Percentiles rank a stretch among this genome's conserved stretches.
phyloP scores from a whole-genome alignment of 345 rosid genomes.

The Trapa bicornis region DNA sequence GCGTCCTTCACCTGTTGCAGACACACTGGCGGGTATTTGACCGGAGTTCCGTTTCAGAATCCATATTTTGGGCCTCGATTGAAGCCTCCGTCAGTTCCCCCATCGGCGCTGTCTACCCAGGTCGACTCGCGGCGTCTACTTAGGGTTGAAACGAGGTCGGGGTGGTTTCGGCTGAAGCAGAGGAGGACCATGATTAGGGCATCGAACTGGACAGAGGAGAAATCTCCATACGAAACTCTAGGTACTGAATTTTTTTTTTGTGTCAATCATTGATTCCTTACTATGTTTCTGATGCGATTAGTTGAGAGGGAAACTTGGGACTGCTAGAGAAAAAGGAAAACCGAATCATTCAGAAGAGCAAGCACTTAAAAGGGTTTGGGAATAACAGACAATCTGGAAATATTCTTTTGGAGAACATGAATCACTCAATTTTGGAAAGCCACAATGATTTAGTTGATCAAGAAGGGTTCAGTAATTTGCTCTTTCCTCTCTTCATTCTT shows the following conservation, averaged over 20 bases:
- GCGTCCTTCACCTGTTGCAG: constrained; percentile 43
- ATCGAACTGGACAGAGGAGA: constrained; percentile 55
- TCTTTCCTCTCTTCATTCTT: background rate
- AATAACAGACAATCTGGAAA: background rate
- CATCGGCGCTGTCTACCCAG: constrained; percentile 26
- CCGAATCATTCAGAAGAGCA: background rate
- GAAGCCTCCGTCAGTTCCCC: constrained; percentile 22
- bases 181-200: constrained; percentile 52
- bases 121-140: constrained; percentile 27
- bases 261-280: background rate
- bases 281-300: background rate
- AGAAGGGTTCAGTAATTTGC: background rate
- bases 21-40: constrained; percentile 27
- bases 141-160: constrained; percentile 11
- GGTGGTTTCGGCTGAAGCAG: constrained; percentile 47
- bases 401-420: too few relatives aligned
- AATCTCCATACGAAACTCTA: constrained; percentile 84
- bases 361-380: background rate
- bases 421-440: too few relatives aligned
- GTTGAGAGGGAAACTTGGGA: background rate
- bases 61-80: constrained; percentile 20
- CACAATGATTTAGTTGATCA: background rate
- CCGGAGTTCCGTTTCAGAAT: constrained; percentile 45
- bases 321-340: background rate
- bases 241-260: constrained; percentile 25